These are phyloP conservation scores for Triticum monococcum DNA, from an alignment of 176 grass and related monocot species.

Conservation along the genomic window DNA sequence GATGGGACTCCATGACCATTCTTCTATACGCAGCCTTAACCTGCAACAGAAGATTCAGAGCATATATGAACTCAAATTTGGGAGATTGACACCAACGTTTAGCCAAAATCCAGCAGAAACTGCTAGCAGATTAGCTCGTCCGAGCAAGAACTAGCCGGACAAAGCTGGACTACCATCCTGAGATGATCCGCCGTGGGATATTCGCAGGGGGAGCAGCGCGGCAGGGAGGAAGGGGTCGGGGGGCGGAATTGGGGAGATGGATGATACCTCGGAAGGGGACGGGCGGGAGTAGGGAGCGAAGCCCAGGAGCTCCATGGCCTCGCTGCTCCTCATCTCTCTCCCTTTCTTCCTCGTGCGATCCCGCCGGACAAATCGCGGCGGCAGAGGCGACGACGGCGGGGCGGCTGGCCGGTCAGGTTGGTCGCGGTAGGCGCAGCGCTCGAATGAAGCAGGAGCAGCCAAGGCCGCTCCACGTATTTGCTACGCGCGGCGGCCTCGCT, in stretches of 20 bases:
- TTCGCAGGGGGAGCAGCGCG: neutral
- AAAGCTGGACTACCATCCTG: neutral
- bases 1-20: conserved; percentile 75
- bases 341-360: neutral
- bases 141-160: neutral
- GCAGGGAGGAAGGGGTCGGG: neutral
- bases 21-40: conserved; percentile 77
- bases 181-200: neutral
- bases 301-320: conserved; percentile 68
- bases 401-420: conserved; percentile 5
- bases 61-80: neutral
- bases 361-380: neutral
- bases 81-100: neutral
- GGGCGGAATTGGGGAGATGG: neutral
- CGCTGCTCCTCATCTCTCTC: conserved; percentile 52
- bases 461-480: conserved; percentile 17
- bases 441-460: conserved; percentile 11
- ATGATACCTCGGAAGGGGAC: conserved; percentile 51
- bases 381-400: neutral
- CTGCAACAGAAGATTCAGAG: conserved; percentile 34
- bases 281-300: conserved; percentile 58
- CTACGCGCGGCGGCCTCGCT: neutral
- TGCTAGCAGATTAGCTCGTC: neutral
- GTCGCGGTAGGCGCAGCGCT: neutral
- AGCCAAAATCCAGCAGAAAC: neutral